Conservation (phyloP, 2,329 filamentous ascomycete species). For the Pseudogymnoascus sp. region DNA sequence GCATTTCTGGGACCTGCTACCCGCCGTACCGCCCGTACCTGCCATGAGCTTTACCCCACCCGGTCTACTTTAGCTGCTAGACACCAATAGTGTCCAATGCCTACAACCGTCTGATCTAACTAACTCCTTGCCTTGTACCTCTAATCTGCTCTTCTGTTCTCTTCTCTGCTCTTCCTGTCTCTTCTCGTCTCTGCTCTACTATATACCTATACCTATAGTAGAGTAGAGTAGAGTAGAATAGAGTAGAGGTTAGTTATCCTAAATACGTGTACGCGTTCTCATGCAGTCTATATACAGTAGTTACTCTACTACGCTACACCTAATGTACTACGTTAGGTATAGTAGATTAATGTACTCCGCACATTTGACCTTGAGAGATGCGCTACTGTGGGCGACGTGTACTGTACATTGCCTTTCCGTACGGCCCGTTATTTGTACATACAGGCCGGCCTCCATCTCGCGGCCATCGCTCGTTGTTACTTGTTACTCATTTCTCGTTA, state of each 20-base stretch:
- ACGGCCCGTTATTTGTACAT: neutral
- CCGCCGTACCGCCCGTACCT: slow-evolving; percentile 1
- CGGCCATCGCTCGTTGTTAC: neutral
- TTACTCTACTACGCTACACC: too few species aligned
- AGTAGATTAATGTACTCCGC: too few species aligned
- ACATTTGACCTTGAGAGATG: neutral
- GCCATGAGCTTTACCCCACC: slow-evolving; percentile 4
- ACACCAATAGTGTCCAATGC: neutral
- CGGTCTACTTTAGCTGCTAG: neutral
- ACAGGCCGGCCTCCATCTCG: neutral
- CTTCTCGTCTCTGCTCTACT: too few species aligned
- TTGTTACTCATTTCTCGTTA: neutral
- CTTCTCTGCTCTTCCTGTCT: neutral
- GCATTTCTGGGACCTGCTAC: neutral
- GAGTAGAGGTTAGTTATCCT: neutral
- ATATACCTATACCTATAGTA: too few species aligned
- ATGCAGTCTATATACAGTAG: neutral
- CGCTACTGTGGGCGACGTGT: slow-evolving; percentile 2
- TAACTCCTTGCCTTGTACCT: neutral
- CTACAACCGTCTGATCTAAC: neutral
- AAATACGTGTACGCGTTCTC: neutral
- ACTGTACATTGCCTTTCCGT: neutral
- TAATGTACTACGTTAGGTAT: too few species aligned
- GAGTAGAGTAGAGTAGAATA: too few species aligned
- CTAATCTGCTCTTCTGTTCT: neutral